Percentiles rank a stretch among this genome's conserved stretches.
Evolutionary conservation across 768 basidiomycete genomes (phyloP).

Genomic region (Podaxis carcinomalis): DNA sequence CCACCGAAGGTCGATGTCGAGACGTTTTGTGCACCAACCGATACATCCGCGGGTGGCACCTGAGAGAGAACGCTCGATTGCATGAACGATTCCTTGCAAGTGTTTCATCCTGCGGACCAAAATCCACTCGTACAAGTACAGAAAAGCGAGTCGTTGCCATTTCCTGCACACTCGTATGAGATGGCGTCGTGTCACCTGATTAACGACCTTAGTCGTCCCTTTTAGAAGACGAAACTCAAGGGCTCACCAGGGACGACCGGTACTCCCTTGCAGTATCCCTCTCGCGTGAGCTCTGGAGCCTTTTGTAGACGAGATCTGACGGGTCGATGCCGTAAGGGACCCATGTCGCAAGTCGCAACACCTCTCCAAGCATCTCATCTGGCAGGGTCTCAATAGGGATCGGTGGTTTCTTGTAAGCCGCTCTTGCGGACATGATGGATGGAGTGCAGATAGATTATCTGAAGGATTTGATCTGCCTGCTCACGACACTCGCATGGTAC

Average conservation of each 20-base stretch:
- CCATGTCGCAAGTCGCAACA: slow-evolving; percentile 23
- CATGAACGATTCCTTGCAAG: slow-evolving; percentile 9
- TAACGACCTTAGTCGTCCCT: background rate
- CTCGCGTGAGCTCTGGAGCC: slow-evolving; percentile 11
- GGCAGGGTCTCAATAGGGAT: slow-evolving; percentile 19
- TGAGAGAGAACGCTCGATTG: slow-evolving; percentile 3
- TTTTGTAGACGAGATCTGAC: slow-evolving; percentile 11
- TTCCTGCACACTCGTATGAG: slow-evolving; percentile 18
- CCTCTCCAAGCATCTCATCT: slow-evolving; percentile 23
- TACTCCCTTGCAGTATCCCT: slow-evolving; percentile 14
- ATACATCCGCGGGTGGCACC: background rate
- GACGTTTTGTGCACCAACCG: slow-evolving; percentile 21
- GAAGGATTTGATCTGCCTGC: background rate
- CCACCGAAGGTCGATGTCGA: slow-evolving; percentile 13
- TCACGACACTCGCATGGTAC: background rate
- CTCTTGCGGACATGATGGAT: slow-evolving; percentile 18
- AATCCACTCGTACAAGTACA: slow-evolving; percentile 21
- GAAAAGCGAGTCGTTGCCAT: slow-evolving; percentile 18
- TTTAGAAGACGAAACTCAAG: background rate
- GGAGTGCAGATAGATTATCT: no score
- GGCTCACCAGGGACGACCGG: slow-evolving; percentile 20
- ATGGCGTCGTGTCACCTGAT: slow-evolving; percentile 17
- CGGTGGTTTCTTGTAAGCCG: slow-evolving; percentile 10
- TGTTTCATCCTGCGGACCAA: slow-evolving; percentile 13
- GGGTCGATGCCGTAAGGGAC: slow-evolving; percentile 19